Evolutionary conservation across 441 rosid genomes (phyloP), one percentile per base, ranked within the genome.

Genomic region (California macrophylla): DNA sequence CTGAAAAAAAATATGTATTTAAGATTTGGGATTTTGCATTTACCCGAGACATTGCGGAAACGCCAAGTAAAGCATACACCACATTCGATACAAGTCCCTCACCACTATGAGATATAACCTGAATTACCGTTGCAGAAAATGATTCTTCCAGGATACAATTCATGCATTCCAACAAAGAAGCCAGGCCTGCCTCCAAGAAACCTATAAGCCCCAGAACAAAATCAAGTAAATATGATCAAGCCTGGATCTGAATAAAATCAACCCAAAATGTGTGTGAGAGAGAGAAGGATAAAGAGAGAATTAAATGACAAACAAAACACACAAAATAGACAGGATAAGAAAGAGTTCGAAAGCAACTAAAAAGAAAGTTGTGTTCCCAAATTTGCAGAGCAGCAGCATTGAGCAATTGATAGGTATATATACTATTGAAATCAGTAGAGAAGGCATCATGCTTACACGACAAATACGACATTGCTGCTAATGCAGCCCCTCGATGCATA

Each of bases 1-100:
- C 23, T 6, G 4, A 1, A 18, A 1, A 15, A 5, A 18, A 52
- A 50, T 16, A 50, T 10, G 24, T 18, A 54, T 0, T 6, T 21
- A 26, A 60, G 64, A 60, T 70, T 32, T 36, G 71, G 73, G 63
- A 63, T 25, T 29, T 16, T 26, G 66, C 18, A 69, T 68, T 80
- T 91, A 93, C 98, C 93, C 97, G 85, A 73, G 98, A 89, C 97
- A 93, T 89, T 74, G 98, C 97, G 66, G 97, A 93, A 72, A 91
- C 91, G 72, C 98, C 97, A 68, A 93, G 97, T 77, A 93, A 79
- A 78, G 96, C 97, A 85, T 93, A 93, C 68, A 91, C 82, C 66
- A 91, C 80, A 76, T 89, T 89, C 72, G 98, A 93, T 68, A 91
- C 84, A 69, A 93, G 93, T 61, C 97, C 97, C 80, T 93, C 97